Evolutionary conservation across 768 basidiomycete genomes (phyloP).

Genomic region (Lentinula aciculospora): DNA sequence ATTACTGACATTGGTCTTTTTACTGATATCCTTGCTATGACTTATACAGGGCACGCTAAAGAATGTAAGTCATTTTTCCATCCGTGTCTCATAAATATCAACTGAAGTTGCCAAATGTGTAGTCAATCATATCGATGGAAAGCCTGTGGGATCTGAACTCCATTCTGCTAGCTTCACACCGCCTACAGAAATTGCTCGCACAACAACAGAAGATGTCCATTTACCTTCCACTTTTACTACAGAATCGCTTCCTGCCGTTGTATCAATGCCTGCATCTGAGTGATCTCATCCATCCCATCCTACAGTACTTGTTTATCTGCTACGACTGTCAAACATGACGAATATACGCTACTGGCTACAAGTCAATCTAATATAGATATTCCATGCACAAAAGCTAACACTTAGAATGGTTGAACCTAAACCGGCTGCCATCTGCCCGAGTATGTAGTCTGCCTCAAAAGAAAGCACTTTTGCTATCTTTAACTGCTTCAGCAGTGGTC

Average conservation of each 20-base stretch:
- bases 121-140: conserved; percentile 35
- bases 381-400: not conserved
- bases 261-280: not conserved
- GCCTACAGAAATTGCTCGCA: not conserved
- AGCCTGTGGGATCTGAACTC: not conserved
- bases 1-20: not conserved
- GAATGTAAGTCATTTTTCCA: conserved; percentile 51
- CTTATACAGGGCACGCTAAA: conserved; percentile 54
- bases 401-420: not conserved
- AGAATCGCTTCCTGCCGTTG: not conserved
- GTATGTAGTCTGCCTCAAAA: not conserved
- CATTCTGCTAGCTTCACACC: not conserved
- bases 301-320: not conserved
- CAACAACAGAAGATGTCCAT: not conserved
- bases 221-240: not conserved
- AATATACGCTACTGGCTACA: not conserved
- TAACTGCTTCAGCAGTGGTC: not conserved
- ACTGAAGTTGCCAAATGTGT: conserved; percentile 1
- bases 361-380: not conserved
- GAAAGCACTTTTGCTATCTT: not conserved
- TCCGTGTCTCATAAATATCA: not conserved
- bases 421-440: not conserved
- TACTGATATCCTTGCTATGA: conserved; percentile 7
- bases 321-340: not conserved
- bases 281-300: not conserved